Base-by-base conservation (phyloP, 1,139 yeast species). In the Dujonia santamariae region DNA sequence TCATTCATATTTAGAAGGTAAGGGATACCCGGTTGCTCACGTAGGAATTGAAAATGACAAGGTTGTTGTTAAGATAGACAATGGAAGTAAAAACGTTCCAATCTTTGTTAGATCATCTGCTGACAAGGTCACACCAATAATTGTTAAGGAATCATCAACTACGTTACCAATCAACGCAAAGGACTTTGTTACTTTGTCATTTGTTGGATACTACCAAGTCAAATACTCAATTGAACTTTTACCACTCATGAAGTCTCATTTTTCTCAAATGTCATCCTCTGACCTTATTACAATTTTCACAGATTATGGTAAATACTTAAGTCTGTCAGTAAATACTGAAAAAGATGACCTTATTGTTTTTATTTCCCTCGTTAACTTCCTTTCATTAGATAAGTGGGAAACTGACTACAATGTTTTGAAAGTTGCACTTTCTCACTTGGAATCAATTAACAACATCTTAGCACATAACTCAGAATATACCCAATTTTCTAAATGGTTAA, bases 1-100 rank as follows among this genome's bases (percentile, higher is more conserved):
- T 43, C 72, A 75, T 40, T 72, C 84, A 1, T 81, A 87, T 87
- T 55, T 70, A 4, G 65, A 76, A 46, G 56, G 69, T 16, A 67
- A 79, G 1, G 87, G 87, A 0, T 70, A 60, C 37, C 90, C 92
- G 3, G 50, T 75, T 2, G 50, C 82, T 12, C 51, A 54, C 7
- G 77, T 79, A 1, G 44, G 12, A 11, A 13, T 6, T n/a, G 32
- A 29, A 16, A 12, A 14, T 22, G 32, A 15, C 6, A 29, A 29
- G 23, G 9, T 29, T 12, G 19, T 7, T 4, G 9, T 20, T 4
- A 20, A 9, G 6, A 14, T 27, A 4, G 30, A 27, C 12, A 4
- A 17, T 9, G 25, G 12, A 22, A 14, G 30, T 14, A 17, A 12
- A n/a, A 25, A 22, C 4, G 23, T 29, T 15, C 25, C 32, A 4